Evolutionary conservation across 768 basidiomycete genomes (phyloP).

Genomic region (Lentinula aciculospora): DNA sequence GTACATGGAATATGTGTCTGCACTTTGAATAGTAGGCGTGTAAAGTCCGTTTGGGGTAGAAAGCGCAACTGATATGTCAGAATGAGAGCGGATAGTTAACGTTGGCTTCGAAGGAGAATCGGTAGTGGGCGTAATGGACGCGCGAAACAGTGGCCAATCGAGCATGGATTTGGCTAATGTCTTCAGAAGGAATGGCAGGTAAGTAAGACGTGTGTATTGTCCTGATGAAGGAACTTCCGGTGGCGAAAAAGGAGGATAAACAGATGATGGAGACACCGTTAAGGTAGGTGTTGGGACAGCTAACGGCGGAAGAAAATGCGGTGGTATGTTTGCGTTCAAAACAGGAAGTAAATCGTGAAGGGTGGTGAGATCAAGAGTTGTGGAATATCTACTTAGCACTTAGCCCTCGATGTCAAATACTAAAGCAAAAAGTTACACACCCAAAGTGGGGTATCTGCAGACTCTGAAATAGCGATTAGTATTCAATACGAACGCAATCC

Average conservation of each 20-base stretch:
- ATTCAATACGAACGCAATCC: background rate
- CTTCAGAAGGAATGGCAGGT: slow-evolving; percentile 81
- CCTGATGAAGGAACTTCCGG: slow-evolving; percentile 42
- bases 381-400: slow-evolving; percentile 58
- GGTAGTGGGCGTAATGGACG: slow-evolving; percentile 53
- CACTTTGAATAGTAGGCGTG: slow-evolving; percentile 62
- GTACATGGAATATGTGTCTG: slow-evolving; percentile 53
- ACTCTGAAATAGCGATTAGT: slow-evolving; percentile 41
- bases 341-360: slow-evolving; percentile 57
- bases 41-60: slow-evolving; percentile 81
- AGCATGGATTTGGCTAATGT: slow-evolving; percentile 74
- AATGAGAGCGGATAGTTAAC: slow-evolving; percentile 63
- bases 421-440: slow-evolving; percentile 26
- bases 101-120: slow-evolving; percentile 50
- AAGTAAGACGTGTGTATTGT: slow-evolving; percentile 65
- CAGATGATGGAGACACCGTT: slow-evolving; percentile 16
- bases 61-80: slow-evolving; percentile 74
- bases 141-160: slow-evolving; percentile 80
- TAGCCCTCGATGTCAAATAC: background rate
- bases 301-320: slow-evolving; percentile 39
- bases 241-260: slow-evolving; percentile 35
- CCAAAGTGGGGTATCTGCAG: slow-evolving; percentile 85
- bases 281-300: slow-evolving; percentile 24
- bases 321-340: slow-evolving; percentile 67
- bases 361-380: slow-evolving; percentile 68